A percentile compares a stretch with the other conserved stretches of the same genome.
These are phyloP conservation scores for Botrytis sinoallii DNA, from an alignment of 2,329 filamentous ascomycete species.

Conservation along the genomic window DNA sequence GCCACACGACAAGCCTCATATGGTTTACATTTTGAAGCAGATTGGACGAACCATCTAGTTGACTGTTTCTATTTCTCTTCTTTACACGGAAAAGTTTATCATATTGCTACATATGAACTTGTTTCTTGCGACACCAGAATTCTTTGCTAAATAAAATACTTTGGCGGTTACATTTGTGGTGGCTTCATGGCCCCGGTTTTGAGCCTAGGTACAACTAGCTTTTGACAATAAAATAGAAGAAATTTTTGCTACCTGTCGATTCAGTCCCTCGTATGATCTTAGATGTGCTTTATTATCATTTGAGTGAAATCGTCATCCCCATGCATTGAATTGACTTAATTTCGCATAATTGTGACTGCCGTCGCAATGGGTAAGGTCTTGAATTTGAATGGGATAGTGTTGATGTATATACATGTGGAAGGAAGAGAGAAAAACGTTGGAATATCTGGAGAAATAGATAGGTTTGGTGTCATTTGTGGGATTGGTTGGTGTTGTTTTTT, in stretches of 20 bases:
- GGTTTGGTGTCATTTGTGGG: not conserved
- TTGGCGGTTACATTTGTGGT: slow-evolving; percentile 13
- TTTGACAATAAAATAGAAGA: slow-evolving; percentile 12
- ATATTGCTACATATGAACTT: slow-evolving; percentile 4
- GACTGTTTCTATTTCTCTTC: slow-evolving; percentile 14
- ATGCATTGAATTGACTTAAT: not conserved
- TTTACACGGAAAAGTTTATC: slow-evolving; percentile 1
- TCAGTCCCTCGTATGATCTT: not conserved
- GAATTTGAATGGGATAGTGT: not conserved
- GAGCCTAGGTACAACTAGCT: slow-evolving; percentile 17
- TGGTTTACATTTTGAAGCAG: slow-evolving; percentile 23
- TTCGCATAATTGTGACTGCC: not conserved
- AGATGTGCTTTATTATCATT: not conserved
- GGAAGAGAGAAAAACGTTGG: too few species aligned
- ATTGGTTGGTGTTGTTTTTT: not conserved
- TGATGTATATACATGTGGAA: not conserved
- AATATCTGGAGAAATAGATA: not conserved
- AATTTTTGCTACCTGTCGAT: slow-evolving; percentile 3
- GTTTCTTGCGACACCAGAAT: slow-evolving; percentile 5
- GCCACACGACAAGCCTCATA: slow-evolving; percentile 15
- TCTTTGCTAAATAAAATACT: slow-evolving; percentile 5
- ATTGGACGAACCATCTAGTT: slow-evolving; percentile 24
- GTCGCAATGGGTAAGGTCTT: not conserved
- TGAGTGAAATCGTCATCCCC: not conserved
- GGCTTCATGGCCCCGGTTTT: slow-evolving; percentile 21